Percentiles rank a stretch among this genome's conserved stretches.
Evolutionary conservation across 2,329 filamentous ascomycete genomes (phyloP).

Genomic region (Chaetomiaceae sp.): DNA sequence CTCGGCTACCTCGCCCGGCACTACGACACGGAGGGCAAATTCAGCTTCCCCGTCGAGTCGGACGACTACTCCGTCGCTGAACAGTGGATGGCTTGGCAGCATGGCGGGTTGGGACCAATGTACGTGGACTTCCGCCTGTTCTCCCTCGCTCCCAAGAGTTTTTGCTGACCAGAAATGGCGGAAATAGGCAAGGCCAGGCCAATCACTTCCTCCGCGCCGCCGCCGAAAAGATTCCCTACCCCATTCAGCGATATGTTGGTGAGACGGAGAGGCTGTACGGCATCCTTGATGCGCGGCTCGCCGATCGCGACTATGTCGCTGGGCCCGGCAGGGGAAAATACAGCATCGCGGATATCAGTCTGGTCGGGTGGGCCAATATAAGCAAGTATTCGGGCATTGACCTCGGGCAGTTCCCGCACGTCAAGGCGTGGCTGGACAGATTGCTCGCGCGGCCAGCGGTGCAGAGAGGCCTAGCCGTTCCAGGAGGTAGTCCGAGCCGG

Average conservation of each 20-base stretch:
- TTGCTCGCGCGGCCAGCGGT: conserved; percentile 57
- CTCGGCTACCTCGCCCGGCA: conserved; percentile 57
- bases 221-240: conserved; percentile 66
- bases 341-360: conserved; percentile 67
- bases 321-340: conserved; percentile 53
- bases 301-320: conserved; percentile 46
- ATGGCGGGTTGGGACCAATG: conserved; percentile 68
- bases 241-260: conserved; percentile 68
- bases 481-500: conserved; percentile 37
- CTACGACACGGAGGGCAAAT: conserved; percentile 27
- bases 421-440: conserved; percentile 63
- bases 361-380: conserved; percentile 60
- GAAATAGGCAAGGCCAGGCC: conserved; percentile 64
- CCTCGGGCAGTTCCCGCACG: conserved; percentile 56
- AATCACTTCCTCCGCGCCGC: conserved; percentile 69
- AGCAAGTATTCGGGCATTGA: conserved; percentile 50
- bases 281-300: conserved; percentile 63
- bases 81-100: conserved; percentile 67
- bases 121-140: conserved; percentile 8
- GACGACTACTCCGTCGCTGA: conserved; percentile 41
- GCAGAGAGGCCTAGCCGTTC: conserved; percentile 60
- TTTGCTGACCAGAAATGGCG: not conserved
- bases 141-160: too few relatives aligned
- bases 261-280: conserved; percentile 72
- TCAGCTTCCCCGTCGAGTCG: conserved; percentile 37